Evolutionary conservation across 2,329 filamentous ascomycete species (phyloP).

Genomic region (Fonsecaea nubica): DNA sequence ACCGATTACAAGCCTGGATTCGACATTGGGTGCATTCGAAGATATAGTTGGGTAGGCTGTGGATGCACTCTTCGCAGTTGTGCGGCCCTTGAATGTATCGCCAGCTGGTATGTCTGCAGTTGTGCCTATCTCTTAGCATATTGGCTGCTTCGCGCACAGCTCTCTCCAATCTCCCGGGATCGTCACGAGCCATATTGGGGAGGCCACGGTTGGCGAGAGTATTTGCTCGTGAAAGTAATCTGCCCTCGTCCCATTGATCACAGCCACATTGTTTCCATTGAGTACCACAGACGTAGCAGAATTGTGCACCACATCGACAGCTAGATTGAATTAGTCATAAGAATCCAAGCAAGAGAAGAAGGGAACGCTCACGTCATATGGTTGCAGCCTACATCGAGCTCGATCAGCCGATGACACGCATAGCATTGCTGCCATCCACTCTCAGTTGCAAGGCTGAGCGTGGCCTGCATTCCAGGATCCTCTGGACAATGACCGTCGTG

Average conservation of each 20-base stretch:
- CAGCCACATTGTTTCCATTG: slow-evolving; percentile 44
- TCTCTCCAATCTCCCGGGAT: slow-evolving; percentile 6
- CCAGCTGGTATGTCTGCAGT: slow-evolving; percentile 33
- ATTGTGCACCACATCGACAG: slow-evolving; percentile 43
- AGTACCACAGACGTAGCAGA: slow-evolving; percentile 45
- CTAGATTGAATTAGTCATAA: slow-evolving; percentile 31
- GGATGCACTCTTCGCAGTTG: slow-evolving; percentile 32
- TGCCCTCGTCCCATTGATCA: slow-evolving; percentile 41
- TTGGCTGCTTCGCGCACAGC: slow-evolving; percentile 21
- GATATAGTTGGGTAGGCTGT: slow-evolving; percentile 31
- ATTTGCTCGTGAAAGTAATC: slow-evolving; percentile 36
- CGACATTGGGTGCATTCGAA: slow-evolving; percentile 34
- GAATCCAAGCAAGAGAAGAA: neutral
- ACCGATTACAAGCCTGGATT: slow-evolving; percentile 30
- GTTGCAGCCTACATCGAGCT: slow-evolving; percentile 45
- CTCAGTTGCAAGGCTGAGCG: slow-evolving; percentile 68
- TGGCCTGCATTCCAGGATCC: slow-evolving; percentile 39
- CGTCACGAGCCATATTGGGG: slow-evolving; percentile 19
- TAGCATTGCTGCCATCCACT: slow-evolving; percentile 78
- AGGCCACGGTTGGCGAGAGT: slow-evolving; percentile 32
- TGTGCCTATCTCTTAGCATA: slow-evolving; percentile 33
- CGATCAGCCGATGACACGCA: slow-evolving; percentile 66
- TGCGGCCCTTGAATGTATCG: slow-evolving; percentile 18
- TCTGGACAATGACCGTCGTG: slow-evolving; percentile 52
- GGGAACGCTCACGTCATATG: slow-evolving; percentile 45